These are phyloP conservation scores for Scutellaria galericulata DNA, from an alignment of 257 asterid species.

Conservation along the genomic window DNA sequence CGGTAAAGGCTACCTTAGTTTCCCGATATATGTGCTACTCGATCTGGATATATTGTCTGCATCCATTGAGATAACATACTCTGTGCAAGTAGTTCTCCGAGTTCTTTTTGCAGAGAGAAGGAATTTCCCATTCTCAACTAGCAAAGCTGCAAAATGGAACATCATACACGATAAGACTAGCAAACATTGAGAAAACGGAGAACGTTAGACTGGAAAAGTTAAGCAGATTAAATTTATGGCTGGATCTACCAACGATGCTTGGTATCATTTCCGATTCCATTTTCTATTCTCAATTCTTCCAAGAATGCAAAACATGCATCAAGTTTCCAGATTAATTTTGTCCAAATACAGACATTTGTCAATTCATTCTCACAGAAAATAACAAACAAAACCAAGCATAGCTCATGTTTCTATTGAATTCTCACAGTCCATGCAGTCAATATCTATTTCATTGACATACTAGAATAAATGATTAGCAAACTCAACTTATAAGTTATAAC, in stretches of 20 bases:
- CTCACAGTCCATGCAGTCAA: conserved; percentile 21
- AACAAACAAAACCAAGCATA: conserved; percentile 11
- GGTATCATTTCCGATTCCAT: background rate
- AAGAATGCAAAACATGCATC: background rate
- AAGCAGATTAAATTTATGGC: background rate
- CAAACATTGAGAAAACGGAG: background rate
- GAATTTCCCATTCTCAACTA: conserved; percentile 63
- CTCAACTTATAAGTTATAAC: background rate
- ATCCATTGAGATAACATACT: conserved; percentile 63
- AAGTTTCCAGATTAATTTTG: background rate
- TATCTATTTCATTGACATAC: conserved; percentile 2
- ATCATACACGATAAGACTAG: background rate
- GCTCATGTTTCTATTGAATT: background rate
- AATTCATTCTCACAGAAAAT: background rate
- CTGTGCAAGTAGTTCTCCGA: conserved; percentile 63
- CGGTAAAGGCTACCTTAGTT: conserved; percentile 44
- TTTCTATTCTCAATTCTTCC: background rate
- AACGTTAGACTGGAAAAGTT: background rate
- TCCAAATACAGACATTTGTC: background rate
- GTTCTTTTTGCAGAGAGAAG: conserved; percentile 65
- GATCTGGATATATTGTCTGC: conserved; percentile 64
- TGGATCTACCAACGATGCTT: background rate
- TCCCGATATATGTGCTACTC: conserved; percentile 58
- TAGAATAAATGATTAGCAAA: background rate
- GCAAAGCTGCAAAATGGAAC: conserved; percentile 45